phyloP scores from a whole-genome alignment of 176 grass and related monocot genomes.

The Hordeum marinum region DNA sequence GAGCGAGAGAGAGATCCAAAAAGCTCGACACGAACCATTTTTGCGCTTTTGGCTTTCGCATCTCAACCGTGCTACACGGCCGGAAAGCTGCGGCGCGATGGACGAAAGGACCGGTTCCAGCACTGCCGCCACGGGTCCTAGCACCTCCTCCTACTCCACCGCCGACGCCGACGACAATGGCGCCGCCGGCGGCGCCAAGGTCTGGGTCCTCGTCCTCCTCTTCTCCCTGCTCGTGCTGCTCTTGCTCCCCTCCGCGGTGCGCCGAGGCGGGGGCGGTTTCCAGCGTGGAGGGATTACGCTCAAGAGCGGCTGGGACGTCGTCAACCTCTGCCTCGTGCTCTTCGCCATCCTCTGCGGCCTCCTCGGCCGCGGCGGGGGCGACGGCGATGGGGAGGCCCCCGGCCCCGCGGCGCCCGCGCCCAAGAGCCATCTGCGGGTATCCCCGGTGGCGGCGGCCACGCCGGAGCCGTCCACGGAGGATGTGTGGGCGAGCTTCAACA shows the following conservation, averaged over 20 bases:
- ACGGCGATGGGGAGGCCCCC: conserved; percentile 25
- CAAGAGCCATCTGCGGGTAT: background rate
- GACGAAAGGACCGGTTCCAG: background rate
- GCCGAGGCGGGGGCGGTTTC: conserved; percentile 18
- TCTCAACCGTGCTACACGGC: background rate
- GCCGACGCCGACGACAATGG: conserved; percentile 29
- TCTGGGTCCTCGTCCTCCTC: conserved; percentile 59
- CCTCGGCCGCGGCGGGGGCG: conserved; percentile 46
- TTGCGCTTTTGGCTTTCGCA: conserved; percentile 22
- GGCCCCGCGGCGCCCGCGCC: background rate
- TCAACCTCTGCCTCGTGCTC: conserved; percentile 77
- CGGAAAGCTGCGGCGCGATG: background rate
- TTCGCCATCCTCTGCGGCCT: conserved; percentile 86
- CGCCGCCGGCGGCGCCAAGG: conserved; percentile 42
- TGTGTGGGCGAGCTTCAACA: conserved; percentile 12
- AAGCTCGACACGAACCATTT: conserved; percentile 1
- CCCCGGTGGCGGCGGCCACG: background rate
- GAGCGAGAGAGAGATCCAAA: background rate
- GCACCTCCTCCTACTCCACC: conserved; percentile 15
- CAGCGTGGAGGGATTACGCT: conserved; percentile 34
- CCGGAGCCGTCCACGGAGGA: background rate
- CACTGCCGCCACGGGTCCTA: background rate
- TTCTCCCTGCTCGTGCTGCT: conserved; percentile 62
- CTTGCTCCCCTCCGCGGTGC: conserved; percentile 60
- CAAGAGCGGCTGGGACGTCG: conserved; percentile 76